Evolutionary conservation across 352 stramenopile genomes (phyloP), one percentile per base, ranked within the genome.

Genomic region (Pythium scleroteichum): DNA sequence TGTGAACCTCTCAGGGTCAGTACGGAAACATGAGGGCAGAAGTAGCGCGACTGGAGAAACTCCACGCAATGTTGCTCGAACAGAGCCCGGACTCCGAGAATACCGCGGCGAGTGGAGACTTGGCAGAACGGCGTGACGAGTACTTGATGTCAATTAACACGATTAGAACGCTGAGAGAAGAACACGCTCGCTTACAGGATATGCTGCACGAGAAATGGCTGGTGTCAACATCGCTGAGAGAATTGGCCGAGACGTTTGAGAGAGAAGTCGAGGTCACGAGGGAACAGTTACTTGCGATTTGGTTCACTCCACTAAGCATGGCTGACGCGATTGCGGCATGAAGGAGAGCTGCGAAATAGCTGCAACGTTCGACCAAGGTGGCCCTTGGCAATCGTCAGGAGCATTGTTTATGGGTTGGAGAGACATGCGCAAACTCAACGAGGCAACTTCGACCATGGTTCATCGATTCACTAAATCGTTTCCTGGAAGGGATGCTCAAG

Each of bases 331-430:
- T 64, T 29, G 39, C 49, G 4, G 27, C 10, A 64, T 64, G 54
- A 48, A 44, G 20, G 54, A 64, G 13, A 61, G 54, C 49, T 69
- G 46, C 16, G 48, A 61, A 24, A 41, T 51, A 2, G 60, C 60
- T 26, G 54, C 53, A 32, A 51, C 48, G 12, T 64, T 69, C 13
- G 53, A 64, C 20, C 14, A 35, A 1, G 53, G 47, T n/a, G 62
- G 54, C 3, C 32, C 49, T 9, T 69, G 47, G 44, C 48, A 62
- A 32, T 69, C 62, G 23, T 61, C 62, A 1, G 62, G 62, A 6
- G 53, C 39, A 3, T 23, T 45, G n/a, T 64, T 69, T 13, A 64
- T 69, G 53, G 62, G 62, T 33, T 69, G 62, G 62, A 27, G 54
- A 20, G 62, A 69, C 55, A 69, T 60, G 41, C 53, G 54, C 27